Evolutionary conservation across 2,329 filamentous ascomycete species (phyloP), one percentile per base, ranked within the genome.

Genomic region (Orbilia javanica): DNA sequence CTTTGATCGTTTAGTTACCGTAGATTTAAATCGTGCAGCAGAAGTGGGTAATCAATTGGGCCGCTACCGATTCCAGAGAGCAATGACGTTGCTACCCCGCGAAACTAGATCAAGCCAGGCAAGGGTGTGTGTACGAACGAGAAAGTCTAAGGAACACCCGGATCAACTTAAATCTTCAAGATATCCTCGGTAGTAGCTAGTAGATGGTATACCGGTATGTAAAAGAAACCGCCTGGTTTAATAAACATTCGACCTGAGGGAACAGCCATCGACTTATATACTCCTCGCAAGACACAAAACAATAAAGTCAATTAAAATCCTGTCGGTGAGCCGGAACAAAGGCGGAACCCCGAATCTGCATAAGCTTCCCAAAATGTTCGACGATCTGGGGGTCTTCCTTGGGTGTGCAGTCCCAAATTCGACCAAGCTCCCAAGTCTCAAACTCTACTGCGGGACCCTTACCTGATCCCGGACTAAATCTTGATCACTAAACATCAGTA

Each of bases 401-500:
- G n/a, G 39, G 55, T 57, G 55, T 25, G 55, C 25, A 25, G 18
- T 34, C n/a, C n/a, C n/a, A 11, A 60, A 22, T 34, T 57, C 6
- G 18, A 57, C 31, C 11, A 60, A 42, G 34, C 55, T 39, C 31
- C 11, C n/a, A n/a, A 18, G 20, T 42, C 31, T 60, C n/a, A 27
- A 60, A 60, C 55, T 60, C 20, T 60, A 42, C 55, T 60, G 55
- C 55, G 42, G 34, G 55, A 29, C 55, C 55, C 34, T 60, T 60
- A 42, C 31, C 55, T 42, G 42, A 60, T 60, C 55, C 55, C 34
- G 55, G 55, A 31, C 20, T 22, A 60, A 39, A 39, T 27, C 20
- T 60, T 73, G 69, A 73, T 73, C 69, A 73, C 48, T 73, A 65
- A 72, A 71, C 67, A 71, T 72, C 68, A 72, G 11, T 64, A 73